phyloP scores from a whole-genome alignment of 192 early-diverging fungal species.

The Gonapodya sp. region DNA sequence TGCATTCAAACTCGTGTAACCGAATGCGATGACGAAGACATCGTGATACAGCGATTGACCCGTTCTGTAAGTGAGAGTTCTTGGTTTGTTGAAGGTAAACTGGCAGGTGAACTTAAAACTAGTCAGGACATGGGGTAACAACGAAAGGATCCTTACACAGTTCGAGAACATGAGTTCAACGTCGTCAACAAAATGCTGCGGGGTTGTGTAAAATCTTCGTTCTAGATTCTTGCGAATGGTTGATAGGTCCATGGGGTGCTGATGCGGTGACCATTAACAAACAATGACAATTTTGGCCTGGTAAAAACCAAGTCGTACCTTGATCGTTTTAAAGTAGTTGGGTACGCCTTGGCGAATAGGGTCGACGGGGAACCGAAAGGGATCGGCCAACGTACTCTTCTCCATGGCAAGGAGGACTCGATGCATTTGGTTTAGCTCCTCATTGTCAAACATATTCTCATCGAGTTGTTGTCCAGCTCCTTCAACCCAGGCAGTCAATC shows the following conservation, averaged over 20 bases:
- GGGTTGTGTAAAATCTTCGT: constrained; percentile 42
- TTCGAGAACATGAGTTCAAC: constrained; percentile 73
- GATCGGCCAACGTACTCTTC: background rate
- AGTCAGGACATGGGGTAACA: background rate
- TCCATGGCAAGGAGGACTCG: background rate
- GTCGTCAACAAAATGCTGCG: constrained; percentile 67
- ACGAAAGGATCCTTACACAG: constrained; percentile 27
- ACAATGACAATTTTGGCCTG: too few species aligned
- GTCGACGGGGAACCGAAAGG: constrained; percentile 57
- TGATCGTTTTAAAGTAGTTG: constrained; percentile 60
- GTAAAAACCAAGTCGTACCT: background rate
- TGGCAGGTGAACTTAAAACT: background rate
- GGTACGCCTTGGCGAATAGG: constrained; percentile 55
- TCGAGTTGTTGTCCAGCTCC: background rate
- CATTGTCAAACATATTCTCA: background rate
- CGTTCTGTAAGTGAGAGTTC: background rate
- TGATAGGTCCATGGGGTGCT: constrained; percentile 79
- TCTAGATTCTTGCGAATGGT: constrained; percentile 68
- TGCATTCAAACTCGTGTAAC: background rate
- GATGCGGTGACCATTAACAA: constrained; percentile 15
- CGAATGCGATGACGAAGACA: background rate
- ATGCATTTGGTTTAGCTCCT: background rate
- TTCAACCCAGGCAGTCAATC: background rate
- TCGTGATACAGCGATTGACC: background rate
- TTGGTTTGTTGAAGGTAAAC: background rate